Percentiles rank a stretch among this genome's conserved stretches.
Conservation (phyloP, 2,329 filamentous ascomycete species). For the Corniculantispora saksenae region DNA sequence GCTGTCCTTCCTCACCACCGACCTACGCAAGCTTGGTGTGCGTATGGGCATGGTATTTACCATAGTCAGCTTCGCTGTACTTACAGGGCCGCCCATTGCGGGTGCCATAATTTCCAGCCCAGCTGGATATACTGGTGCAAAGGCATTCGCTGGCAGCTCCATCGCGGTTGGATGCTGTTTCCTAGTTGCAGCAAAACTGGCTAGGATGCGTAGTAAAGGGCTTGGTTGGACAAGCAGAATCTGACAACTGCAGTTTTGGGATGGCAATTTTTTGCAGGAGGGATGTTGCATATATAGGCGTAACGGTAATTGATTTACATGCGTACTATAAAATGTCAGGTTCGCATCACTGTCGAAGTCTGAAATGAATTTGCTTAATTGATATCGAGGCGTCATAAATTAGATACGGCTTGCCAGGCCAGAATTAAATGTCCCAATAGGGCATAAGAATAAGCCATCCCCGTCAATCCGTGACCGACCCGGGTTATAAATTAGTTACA, state of each 20-base stretch:
- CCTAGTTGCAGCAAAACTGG: constrained; percentile 40
- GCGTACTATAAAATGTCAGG: background rate
- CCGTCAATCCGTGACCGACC: background rate
- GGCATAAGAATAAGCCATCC: constrained; percentile 3
- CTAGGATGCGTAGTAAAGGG: constrained; percentile 39
- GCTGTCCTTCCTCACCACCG: constrained; percentile 54
- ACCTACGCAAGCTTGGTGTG: constrained; percentile 53
- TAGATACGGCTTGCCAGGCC: background rate
- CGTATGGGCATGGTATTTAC: constrained; percentile 62
- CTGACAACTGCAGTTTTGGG: constrained; percentile 16
- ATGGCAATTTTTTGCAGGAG: background rate
- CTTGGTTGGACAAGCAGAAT: constrained; percentile 44
- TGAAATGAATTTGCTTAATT: background rate
- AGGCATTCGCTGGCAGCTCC: constrained; percentile 47
- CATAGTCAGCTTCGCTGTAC: constrained; percentile 53
- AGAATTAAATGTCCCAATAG: constrained; percentile 4
- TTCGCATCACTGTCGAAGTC: background rate
- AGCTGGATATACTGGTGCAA: constrained; percentile 48
- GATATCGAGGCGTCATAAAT: background rate
- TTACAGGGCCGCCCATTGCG: constrained; percentile 54
- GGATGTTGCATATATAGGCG: background rate
- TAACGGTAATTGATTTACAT: background rate
- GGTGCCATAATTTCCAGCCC: constrained; percentile 48
- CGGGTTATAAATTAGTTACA: constrained; percentile 12
- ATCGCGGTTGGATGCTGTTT: constrained; percentile 44